Base-by-base conservation (phyloP, 2,329 filamentous ascomycete species). In the Xylariaceae sp. region DNA sequence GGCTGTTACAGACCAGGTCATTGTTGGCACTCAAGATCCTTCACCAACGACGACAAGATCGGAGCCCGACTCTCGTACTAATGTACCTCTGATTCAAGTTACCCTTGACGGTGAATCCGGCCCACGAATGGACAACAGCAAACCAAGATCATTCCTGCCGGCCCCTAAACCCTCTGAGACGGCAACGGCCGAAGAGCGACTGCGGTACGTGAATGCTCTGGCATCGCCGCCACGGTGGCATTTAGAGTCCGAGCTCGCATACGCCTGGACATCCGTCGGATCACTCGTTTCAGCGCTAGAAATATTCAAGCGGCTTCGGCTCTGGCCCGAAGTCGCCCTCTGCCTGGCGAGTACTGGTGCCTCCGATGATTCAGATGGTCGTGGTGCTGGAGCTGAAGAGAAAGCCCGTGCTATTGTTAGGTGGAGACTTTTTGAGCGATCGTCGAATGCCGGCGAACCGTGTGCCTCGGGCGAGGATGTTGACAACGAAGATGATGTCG, bases 241-340 rank as follows among this genome's bases (percentile, higher is more conserved):
- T 65, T 80, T 99, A 1, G 94, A 99, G 68, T 87, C 92, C 0
- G 94, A 99, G 68, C 79, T 99, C 13, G 94, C 94, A 1, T 85
- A 89, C 56, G 84, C 91, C n/a, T 99, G 94, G 94, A 88, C 92
- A 0, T 81, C 84, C 45, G 81, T 96, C 2, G 94, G 94, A 9
- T 95, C 91, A 39, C 75, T 99, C 1, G 80, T 89, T 3, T 95
- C 92, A 0, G 94, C 94, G 0, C 80, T 99, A 1, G 94, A 96
- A 56, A 97, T 99, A 56, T 99, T 97, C 72, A 92, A 96, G 72
- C 82, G 94, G 2, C 75, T 99, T 16, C 85, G 91, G 53, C 86
- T 97, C 70, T 97, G 94, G 91, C 89, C 94, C 1, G 94, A 99
- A 72, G 90, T 92, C 4, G 92, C 94, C 0, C 78, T 99, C 1